phyloP scores from a whole-genome alignment of 192 early-diverging fungal genomes.

The Geranomyces michiganensis region DNA sequence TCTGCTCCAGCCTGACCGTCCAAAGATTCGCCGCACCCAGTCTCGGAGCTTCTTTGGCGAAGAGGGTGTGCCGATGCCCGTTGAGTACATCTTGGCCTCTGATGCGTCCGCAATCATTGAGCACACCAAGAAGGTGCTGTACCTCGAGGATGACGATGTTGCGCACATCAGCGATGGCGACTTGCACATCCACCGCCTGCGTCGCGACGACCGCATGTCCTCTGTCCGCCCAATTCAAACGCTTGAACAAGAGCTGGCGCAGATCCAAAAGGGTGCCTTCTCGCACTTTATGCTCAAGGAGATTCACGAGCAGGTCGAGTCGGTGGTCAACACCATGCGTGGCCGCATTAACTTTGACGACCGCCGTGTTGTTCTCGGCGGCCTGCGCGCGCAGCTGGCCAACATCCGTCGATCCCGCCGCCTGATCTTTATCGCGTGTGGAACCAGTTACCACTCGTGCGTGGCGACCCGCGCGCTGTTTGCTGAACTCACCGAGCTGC shows the following conservation, averaged over 20 bases:
- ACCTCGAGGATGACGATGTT: slow-evolving; percentile 70
- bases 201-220: slow-evolving; percentile 59
- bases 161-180: slow-evolving; percentile 68
- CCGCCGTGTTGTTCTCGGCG: slow-evolving; percentile 53
- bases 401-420: slow-evolving; percentile 63
- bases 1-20: slow-evolving; percentile 36
- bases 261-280: slow-evolving; percentile 63
- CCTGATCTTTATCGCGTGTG: slow-evolving; percentile 65
- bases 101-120: slow-evolving; percentile 70
- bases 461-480: slow-evolving; percentile 62
- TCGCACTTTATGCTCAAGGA: slow-evolving; percentile 70
- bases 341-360: slow-evolving; percentile 68
- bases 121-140: slow-evolving; percentile 69
- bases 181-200: slow-evolving; percentile 65
- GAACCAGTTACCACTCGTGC: slow-evolving; percentile 62
- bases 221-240: slow-evolving; percentile 63
- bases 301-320: slow-evolving; percentile 68
- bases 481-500: slow-evolving; percentile 63
- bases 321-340: slow-evolving; percentile 69
- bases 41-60: slow-evolving; percentile 65
- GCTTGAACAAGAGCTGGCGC: slow-evolving; percentile 60
- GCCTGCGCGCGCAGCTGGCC: slow-evolving; percentile 56
- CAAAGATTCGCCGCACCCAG: slow-evolving; percentile 51
- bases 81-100: slow-evolving; percentile 67
- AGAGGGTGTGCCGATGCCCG: slow-evolving; percentile 54